A percentile compares a stretch with the other conserved stretches of the same genome.
Conservation (phyloP, 352 stramenopile species). For the Pythium insidiosum region DNA sequence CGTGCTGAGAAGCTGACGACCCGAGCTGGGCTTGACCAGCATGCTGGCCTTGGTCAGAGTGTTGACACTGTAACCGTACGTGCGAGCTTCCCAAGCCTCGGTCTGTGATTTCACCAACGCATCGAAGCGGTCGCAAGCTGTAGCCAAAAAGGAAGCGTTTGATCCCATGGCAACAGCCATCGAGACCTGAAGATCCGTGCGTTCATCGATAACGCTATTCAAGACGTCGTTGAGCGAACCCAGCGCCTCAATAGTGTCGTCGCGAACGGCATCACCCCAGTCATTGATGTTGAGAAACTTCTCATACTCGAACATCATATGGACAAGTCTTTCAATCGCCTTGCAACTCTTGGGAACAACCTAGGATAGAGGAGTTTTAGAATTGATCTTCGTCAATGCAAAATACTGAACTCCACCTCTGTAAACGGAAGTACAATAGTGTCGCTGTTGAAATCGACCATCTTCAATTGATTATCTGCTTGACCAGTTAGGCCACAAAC, state of each 20-base stretch:
- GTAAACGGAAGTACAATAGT: slow-evolving; percentile 59
- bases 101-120: slow-evolving; percentile 56
- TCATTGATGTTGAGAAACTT: slow-evolving; percentile 69
- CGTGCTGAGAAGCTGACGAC: slow-evolving; percentile 39
- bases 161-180: slow-evolving; percentile 71
- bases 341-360: slow-evolving; percentile 55
- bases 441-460: slow-evolving; percentile 32
- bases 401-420: slow-evolving; percentile 10
- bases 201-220: slow-evolving; percentile 71
- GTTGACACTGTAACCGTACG: slow-evolving; percentile 66
- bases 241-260: slow-evolving; percentile 71
- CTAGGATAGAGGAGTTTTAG: slow-evolving; percentile 13
- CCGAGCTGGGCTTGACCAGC: slow-evolving; percentile 39
- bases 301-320: slow-evolving; percentile 82
- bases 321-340: slow-evolving; percentile 46
- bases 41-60: slow-evolving; percentile 21
- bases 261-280: slow-evolving; percentile 65
- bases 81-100: slow-evolving; percentile 57
- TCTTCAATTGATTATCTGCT: slow-evolving; percentile 49
- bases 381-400: background rate
- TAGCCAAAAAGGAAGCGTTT: slow-evolving; percentile 63
- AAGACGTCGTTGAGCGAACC: slow-evolving; percentile 59
- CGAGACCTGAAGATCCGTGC: slow-evolving; percentile 63
- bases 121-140: slow-evolving; percentile 59
- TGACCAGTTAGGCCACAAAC: slow-evolving; percentile 50